Base-by-base conservation (phyloP, 208 protist genomes). In the Herpetomonas muscarum region DNA sequence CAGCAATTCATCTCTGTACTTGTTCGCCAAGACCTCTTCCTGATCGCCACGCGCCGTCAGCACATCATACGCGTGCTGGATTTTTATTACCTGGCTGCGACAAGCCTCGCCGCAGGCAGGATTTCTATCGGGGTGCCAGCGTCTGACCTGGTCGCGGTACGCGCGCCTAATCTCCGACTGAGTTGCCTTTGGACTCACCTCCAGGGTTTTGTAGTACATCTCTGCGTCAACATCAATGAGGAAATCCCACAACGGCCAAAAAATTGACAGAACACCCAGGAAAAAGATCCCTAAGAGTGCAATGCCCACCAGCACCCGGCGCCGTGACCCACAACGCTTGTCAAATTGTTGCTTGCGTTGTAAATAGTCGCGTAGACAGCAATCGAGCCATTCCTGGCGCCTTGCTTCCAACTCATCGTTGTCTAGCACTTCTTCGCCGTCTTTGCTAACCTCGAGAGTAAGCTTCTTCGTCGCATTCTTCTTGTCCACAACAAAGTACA, bases 121-220 rank as follows among this genome's bases (percentile, higher is more conserved):
- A 49, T 92, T 92, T 9, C 67, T 60, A 63, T 94, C 88, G 41
- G 88, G 88, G 69, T 94, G 88, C 79, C 79, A 91, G 30, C 55
- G 55, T 54, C 79, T 90, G 53, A 87, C 75, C 56, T 79, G 64
- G 32, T 80, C 58, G n/a, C 88, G 73, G 59, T 94, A 94, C 3
- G 82, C 88, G 25, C 63, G 67, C 29, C 83, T 91, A 5, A 94
- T 80, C 56, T 88, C 88, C 6, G 22, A 30, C 5, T 69, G 32
- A 21, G 66, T 59, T 24, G 88, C 66, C 4, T 62, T 65, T 25
- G 61, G 39, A 22, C 60, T 28, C 1, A 94, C 58, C n/a, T 61
- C 77, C 22, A 94, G 67, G 22, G 60, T 53, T 10, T 65, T 76
- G 61, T 79, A 85, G 64, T 91, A 74, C 17, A 26, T 51, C 25